Conservation (phyloP, 768 basidiomycete species). For the Dacryopinax spathularia region DNA sequence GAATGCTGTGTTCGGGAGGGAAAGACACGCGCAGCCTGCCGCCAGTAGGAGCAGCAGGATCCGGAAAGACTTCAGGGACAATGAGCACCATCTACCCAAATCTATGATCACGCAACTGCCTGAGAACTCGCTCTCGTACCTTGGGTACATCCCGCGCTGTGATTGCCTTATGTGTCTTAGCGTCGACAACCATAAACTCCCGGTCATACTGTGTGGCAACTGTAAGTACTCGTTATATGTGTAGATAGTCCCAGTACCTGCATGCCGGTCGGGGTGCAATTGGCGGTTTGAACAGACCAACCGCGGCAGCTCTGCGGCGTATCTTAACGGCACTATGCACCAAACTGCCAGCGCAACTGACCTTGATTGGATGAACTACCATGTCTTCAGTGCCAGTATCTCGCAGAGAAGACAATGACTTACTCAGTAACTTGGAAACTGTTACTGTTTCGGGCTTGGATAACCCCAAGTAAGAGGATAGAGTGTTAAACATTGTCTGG, state of each 20-base stretch:
- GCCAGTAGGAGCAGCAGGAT: constrained; percentile 32
- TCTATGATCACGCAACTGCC: no score
- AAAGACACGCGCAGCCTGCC: constrained; percentile 44
- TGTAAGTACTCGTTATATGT: not conserved
- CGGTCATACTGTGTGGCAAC: constrained; percentile 47
- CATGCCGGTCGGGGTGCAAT: constrained; percentile 47
- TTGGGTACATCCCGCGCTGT: constrained; percentile 54
- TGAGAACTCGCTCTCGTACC: constrained; percentile 26
- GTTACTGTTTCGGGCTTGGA: not conserved
- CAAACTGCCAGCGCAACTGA: not conserved
- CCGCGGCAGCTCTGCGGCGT: constrained; percentile 51
- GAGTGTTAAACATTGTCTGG: not conserved
- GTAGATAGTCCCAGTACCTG: constrained; percentile 33
- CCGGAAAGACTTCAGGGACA: constrained; percentile 37
- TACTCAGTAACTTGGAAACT: not conserved
- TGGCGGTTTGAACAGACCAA: constrained; percentile 41
- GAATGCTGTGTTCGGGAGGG: constrained; percentile 43
- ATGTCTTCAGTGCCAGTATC: not conserved
- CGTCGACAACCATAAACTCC: constrained; percentile 54
- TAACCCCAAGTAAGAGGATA: not conserved
- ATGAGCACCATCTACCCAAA: constrained; percentile 56
- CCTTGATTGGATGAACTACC: not conserved
- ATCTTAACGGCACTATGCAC: not conserved
- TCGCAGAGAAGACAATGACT: not conserved
- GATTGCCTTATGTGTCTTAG: constrained; percentile 36